Base-by-base conservation (phyloP, 2,329 filamentous ascomycete genomes). In the Colletotrichum orbiculare region DNA sequence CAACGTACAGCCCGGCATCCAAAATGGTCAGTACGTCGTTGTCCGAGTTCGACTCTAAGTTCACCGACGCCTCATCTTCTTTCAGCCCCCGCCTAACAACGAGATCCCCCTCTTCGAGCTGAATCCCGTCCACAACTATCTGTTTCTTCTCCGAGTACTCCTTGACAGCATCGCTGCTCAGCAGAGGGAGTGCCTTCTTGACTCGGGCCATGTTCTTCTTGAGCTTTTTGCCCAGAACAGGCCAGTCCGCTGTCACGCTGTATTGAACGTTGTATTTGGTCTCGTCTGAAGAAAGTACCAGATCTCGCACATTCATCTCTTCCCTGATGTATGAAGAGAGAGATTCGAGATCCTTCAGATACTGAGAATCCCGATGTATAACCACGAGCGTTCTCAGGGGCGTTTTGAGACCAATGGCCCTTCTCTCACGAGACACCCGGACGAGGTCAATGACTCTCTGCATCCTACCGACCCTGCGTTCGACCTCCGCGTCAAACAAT, bases 201-300 rank as follows among this genome's bases (percentile, higher is more conserved):
- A 98, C 94, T 75, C 91, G 93, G 69, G 89, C 88, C 69, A 94
- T 92, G 73, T 97, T 94, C 80, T 97, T 97, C 85, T 97, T 97
- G 71, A 98, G 86, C 82, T 98, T 98, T 87, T 97, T 97, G 69
- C 96, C 96, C 13, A 99, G 85, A 2, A 92, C 91, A 12, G 96
- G 94, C 91, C 96, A 97, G 78, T 99, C 96, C 8, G 94, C 94
- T 43, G 87, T 88, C 13, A 95, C 93, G 67, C 91, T 93, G 80
- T 97, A 97, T 74, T 96, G 90, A 49, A 99, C 94, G 59, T 94
- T 92, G 81, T 97, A 97, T 76, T 91, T 92, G 60, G 88, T 90
- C 79, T 98, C 96, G 69, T 98, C 94, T 8, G 87, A 89, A 3
- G 93, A 93, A 57, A 97, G 84, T 10, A 97, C 83, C 35, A 98